Evolutionary conservation across 805 yeast genomes (phyloP).

Genomic region (Starmerella vitae): DNA sequence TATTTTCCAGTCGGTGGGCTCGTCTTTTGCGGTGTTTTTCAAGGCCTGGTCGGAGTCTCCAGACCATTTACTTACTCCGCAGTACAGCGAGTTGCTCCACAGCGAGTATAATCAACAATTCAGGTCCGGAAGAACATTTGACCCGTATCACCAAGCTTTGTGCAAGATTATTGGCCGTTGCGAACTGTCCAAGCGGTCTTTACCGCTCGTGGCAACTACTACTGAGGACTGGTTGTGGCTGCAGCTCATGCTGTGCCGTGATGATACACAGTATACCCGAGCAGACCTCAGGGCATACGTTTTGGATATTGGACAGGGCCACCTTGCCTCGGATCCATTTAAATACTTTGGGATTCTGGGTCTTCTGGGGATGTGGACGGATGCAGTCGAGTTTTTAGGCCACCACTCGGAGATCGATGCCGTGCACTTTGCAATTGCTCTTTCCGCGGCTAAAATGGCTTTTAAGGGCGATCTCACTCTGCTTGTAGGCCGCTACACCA

Average conservation of each 20-base stretch:
- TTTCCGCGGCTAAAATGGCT: slow-evolving; percentile 34
- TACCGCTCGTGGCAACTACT: slow-evolving; percentile 54
- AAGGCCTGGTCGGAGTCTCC: slow-evolving; percentile 49
- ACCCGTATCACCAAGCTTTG: slow-evolving; percentile 81
- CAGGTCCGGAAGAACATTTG: slow-evolving; percentile 51
- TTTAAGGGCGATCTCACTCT: slow-evolving; percentile 23
- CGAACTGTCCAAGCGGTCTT: slow-evolving; percentile 47
- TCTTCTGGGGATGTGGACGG: slow-evolving; percentile 67
- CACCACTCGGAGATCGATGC: slow-evolving; percentile 65
- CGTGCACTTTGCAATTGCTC: slow-evolving; percentile 75
- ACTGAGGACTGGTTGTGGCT: slow-evolving; percentile 97
- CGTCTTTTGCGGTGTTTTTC: slow-evolving; percentile 67
- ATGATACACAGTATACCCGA: slow-evolving; percentile 44
- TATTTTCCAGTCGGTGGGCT: slow-evolving; percentile 71
- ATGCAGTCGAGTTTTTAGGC: slow-evolving; percentile 55
- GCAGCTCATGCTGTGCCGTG: slow-evolving; percentile 64
- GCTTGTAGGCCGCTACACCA: slow-evolving; percentile 60
- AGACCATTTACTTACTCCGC: slow-evolving; percentile 46
- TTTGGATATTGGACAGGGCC: slow-evolving; percentile 55
- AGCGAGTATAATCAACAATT: slow-evolving; percentile 78
- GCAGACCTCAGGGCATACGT: slow-evolving; percentile 61
- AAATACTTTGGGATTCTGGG: slow-evolving; percentile 62
- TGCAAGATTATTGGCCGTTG: slow-evolving; percentile 91
- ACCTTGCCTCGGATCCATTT: slow-evolving; percentile 53
- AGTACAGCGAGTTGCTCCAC: slow-evolving; percentile 53